Percentiles rank a stretch among this genome's conserved stretches.
phyloP scores from a whole-genome alignment of 2,329 filamentous ascomycete genomes.

The Clarireedia hainanense region DNA sequence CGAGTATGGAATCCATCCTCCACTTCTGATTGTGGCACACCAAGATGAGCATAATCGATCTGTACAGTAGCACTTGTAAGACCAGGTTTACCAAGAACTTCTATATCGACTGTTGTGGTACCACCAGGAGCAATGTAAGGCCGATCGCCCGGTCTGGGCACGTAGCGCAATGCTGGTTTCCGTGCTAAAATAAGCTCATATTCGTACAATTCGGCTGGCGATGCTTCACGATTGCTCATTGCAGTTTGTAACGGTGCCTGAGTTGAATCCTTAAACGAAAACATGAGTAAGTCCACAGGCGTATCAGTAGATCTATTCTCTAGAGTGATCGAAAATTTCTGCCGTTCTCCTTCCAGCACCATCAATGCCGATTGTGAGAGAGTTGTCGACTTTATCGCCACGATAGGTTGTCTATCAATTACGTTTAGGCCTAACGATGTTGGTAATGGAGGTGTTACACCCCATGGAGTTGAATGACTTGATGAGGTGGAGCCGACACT shows the following conservation, averaged over 20 bases:
- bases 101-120: constrained; percentile 67
- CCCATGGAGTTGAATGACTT: constrained; percentile 21
- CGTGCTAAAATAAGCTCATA: constrained; percentile 72
- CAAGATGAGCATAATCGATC: constrained; percentile 80
- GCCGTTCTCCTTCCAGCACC: constrained; percentile 84
- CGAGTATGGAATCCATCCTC: constrained; percentile 74
- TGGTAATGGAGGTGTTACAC: constrained; percentile 30
- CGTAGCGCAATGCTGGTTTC: constrained; percentile 58
- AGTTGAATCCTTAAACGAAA: constrained; percentile 86
- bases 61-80: constrained; percentile 73
- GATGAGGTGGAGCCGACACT: constrained; percentile 29
- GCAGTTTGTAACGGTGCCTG: constrained; percentile 69
- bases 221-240: constrained; percentile 67
- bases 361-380: constrained; percentile 81
- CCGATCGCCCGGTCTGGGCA: constrained; percentile 42
- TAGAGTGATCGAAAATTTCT: constrained; percentile 69
- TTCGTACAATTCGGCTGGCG: constrained; percentile 75
- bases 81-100: constrained; percentile 79
- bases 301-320: constrained; percentile 66
- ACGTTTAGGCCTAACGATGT: constrained; percentile 59
- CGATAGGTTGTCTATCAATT: constrained; percentile 69
- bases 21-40: constrained; percentile 58
- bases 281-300: constrained; percentile 73
- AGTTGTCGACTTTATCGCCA: constrained; percentile 68
- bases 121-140: constrained; percentile 58